phyloP scores from a whole-genome alignment of 495 filamentous ascomycete genomes.

The Hyaloscypha bicolor region DNA sequence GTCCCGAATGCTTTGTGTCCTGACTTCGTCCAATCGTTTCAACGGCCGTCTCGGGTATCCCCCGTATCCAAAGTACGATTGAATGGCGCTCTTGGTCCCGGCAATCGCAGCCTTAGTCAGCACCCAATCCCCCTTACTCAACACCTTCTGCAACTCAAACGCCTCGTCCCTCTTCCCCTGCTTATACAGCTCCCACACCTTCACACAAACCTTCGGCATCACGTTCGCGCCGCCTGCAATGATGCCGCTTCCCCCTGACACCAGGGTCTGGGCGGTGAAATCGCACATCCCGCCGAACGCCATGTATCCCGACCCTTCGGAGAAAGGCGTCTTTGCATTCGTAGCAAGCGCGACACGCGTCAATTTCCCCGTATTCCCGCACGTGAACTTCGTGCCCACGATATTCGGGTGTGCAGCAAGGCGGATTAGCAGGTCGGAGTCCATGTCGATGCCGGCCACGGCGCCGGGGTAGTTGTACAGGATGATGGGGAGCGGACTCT shows the following conservation, averaged over 20 bases:
- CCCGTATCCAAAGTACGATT: slow-evolving; percentile 83
- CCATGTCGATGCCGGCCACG: slow-evolving; percentile 90
- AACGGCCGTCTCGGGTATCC: slow-evolving; percentile 76
- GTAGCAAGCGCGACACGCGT: slow-evolving; percentile 79
- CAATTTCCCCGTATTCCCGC: slow-evolving; percentile 86
- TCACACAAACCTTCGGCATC: slow-evolving; percentile 77
- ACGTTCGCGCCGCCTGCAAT: slow-evolving; percentile 89
- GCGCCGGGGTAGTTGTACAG: slow-evolving; percentile 93
- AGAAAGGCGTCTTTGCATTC: slow-evolving; percentile 68
- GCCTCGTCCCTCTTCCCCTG: slow-evolving; percentile 75
- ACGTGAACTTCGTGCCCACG: slow-evolving; percentile 88
- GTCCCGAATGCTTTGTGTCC: slow-evolving; percentile 65
- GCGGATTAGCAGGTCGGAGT: slow-evolving; percentile 82
- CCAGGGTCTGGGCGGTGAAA: slow-evolving; percentile 81
- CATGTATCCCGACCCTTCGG: slow-evolving; percentile 72
- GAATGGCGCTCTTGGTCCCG: slow-evolving; percentile 82
- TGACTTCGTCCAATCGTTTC: slow-evolving; percentile 62
- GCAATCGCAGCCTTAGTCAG: slow-evolving; percentile 85
- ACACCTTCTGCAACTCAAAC: slow-evolving; percentile 67
- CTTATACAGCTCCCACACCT: slow-evolving; percentile 78
- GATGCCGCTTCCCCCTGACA: slow-evolving; percentile 79
- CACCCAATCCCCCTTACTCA: slow-evolving; percentile 82
- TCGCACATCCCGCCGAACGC: slow-evolving; percentile 89
- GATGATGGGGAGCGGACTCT: slow-evolving; percentile 74
- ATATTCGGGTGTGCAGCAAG: slow-evolving; percentile 84